Evolutionary conservation across 345 rosid genomes (phyloP).

Genomic region (Rubroshorea leprosula): DNA sequence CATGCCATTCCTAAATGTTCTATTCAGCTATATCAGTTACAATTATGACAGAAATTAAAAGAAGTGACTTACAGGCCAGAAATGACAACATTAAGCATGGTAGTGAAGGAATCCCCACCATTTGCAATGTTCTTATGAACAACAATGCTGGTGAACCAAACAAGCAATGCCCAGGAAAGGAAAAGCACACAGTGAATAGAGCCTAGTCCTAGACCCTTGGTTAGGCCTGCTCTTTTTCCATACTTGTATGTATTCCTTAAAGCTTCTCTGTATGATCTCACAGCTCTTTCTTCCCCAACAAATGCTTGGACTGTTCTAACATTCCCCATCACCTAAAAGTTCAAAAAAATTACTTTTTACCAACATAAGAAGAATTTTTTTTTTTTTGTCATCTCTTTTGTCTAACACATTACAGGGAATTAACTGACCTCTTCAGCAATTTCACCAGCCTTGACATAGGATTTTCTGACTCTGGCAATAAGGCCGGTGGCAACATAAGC

Average conservation of each 20-base stretch:
- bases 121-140: conserved; percentile 78
- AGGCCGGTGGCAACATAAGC: conserved; percentile 83
- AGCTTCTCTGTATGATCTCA: conserved; percentile 60
- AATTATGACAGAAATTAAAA: not conserved
- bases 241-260: conserved; percentile 60
- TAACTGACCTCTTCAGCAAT: conserved; percentile 86
- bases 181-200: conserved; percentile 79
- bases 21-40: not conserved
- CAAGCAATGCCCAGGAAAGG: conserved; percentile 90
- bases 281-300: conserved; percentile 89
- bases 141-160: conserved; percentile 84
- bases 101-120: conserved; percentile 92
- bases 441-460: conserved; percentile 91
- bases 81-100: conserved; percentile 96
- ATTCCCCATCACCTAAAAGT: conserved; percentile 76
- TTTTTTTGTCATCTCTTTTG: too few relatives aligned
- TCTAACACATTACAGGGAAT: not conserved
- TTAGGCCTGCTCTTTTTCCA: conserved; percentile 80
- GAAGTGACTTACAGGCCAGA: conserved; percentile 71
- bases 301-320: conserved; percentile 97
- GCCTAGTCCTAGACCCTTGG: conserved; percentile 90
- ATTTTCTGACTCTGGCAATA: conserved; percentile 65
- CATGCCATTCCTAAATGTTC: not conserved
- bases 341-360: not conserved
- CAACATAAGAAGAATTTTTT: not conserved